Evolutionary conservation across 164 flowering plant species (phyloP).

Genomic region (Vitis rupestris): DNA sequence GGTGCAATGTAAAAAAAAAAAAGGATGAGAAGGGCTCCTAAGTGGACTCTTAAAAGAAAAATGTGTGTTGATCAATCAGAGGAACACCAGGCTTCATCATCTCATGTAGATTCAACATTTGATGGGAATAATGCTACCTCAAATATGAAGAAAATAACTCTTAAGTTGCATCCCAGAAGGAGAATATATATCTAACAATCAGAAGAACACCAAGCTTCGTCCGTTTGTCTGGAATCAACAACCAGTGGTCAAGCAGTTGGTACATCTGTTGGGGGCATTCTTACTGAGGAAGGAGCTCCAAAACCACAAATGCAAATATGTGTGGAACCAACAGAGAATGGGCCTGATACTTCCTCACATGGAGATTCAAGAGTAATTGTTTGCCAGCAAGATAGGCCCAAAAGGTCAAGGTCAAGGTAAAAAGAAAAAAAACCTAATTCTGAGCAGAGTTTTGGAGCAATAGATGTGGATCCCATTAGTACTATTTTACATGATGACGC

Average conservation of each 20-base stretch:
- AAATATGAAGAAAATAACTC: background rate
- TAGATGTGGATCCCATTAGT: conserved; percentile 14
- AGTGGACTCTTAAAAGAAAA: background rate
- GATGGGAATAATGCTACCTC: background rate
- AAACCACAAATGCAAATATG: too few relatives aligned
- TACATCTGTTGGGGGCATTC: too few relatives aligned
- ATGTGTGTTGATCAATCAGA: background rate
- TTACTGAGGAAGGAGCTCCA: too few relatives aligned
- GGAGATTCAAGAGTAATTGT: background rate
- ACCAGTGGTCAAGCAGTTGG: too few relatives aligned
- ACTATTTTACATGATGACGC: background rate
- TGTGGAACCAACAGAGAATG: background rate
- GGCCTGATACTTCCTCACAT: background rate
- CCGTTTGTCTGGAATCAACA: too few relatives aligned
- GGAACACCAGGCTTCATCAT: conserved; percentile 7
- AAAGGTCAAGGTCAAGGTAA: background rate
- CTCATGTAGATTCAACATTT: conserved; percentile 7
- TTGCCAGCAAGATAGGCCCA: conserved; percentile 1
- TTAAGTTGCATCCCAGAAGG: background rate
- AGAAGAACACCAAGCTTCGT: background rate
- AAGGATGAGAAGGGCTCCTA: background rate
- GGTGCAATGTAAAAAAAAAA: background rate
- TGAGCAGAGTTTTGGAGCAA: conserved; percentile 8
- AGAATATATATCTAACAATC: background rate
- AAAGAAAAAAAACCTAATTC: background rate